Percentiles rank a stretch among this genome's conserved stretches.
phyloP scores from a whole-genome alignment of 75 land plant species.

The Pinus albicaulis region DNA sequence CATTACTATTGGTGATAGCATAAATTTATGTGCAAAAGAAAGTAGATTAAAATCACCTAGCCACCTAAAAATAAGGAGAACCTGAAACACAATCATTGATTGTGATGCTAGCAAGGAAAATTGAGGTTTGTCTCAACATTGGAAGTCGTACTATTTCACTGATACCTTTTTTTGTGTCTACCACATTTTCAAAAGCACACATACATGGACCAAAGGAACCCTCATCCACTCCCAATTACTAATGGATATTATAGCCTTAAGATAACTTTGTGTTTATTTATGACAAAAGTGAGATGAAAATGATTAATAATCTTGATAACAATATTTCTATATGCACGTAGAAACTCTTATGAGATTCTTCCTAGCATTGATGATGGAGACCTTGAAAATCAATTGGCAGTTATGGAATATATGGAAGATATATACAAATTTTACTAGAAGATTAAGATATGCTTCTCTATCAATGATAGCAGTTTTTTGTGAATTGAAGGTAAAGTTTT shows the following conservation, averaged over 20 bases:
- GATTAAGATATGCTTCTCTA: constrained; percentile 37
- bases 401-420: constrained; percentile 89
- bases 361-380: constrained; percentile 76
- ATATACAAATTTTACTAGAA: constrained; percentile 79
- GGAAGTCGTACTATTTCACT: background rate
- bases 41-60: background rate
- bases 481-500: background rate
- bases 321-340: constrained; percentile 53
- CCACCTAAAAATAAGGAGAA: constrained; percentile 3
- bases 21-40: background rate
- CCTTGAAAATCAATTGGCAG: constrained; percentile 68
- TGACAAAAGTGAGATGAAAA: background rate
- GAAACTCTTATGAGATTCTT: constrained; percentile 27
- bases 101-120: constrained; percentile 47
- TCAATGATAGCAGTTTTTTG: background rate
- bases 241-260: background rate
- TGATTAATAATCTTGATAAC: background rate
- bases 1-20: background rate
- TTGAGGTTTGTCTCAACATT: constrained; percentile 36
- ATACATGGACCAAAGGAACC: background rate
- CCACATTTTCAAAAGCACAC: background rate
- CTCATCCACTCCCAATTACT: background rate
- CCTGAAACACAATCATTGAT: constrained; percentile 8
- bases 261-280: background rate
- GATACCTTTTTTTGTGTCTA: background rate